Evolutionary conservation across 179 eudicot species (phyloP), one percentile per base, ranked within the genome.

Genomic region (Silene noctiflora): DNA sequence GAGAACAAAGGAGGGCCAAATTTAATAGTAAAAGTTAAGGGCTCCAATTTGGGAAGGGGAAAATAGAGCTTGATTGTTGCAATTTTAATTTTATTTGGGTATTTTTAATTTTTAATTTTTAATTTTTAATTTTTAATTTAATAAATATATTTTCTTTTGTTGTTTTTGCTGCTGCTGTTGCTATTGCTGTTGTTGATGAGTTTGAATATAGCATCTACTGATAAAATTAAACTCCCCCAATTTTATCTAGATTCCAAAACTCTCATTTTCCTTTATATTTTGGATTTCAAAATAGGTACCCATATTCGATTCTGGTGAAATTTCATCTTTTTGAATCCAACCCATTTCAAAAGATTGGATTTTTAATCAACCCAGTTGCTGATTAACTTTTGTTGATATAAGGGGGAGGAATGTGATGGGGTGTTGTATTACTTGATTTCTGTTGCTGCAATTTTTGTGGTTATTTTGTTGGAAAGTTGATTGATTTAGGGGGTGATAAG

Each of bases 281-380:
- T 33, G 12, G 4, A 29, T 6, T 25, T 19, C 51, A 58, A 55
- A 64, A 39, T 71, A 44, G 76, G 77, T 66, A 42, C 75, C 73
- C 69, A 69, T 76, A 77, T 81, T 81, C 72, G 78, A 64, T 77
- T 81, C 64, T 71, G 66, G 25, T 76, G 42, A 24, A 2, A 81
- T 25, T 63, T 75, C 76, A 58, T 14, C 56, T n/a, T 61, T 81
- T 42, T 69, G 67, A 61, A 73, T 78, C 79, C 55, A 75, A 64
- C 84, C 81, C 79, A 42, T 78, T 65, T 78, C 58, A 62, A 25
- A 71, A 82, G 74, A 24, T 71, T n/a, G 76, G 76, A 66, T 75
- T 58, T 75, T 78, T 17, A 62, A 72, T 35, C 39, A 65, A 71
- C 81, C 81, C 74, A 81, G 20, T 75, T 74, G 73, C 6, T 4